These are phyloP conservation scores for Kuraishia hungarica DNA, from an alignment of 805 yeast species.

Conservation along the genomic window DNA sequence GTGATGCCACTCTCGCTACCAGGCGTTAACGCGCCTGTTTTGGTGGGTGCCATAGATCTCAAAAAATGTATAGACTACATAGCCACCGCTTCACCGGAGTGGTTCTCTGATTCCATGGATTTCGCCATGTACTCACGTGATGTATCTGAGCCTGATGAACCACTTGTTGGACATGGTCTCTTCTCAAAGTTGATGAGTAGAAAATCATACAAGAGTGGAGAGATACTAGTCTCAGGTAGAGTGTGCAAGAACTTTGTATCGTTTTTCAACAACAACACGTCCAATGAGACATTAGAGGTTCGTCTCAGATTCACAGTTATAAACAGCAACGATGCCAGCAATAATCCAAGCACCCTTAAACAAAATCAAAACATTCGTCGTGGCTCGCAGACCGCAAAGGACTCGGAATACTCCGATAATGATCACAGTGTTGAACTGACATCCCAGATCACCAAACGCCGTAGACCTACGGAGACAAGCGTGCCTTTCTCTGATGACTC, in stretches of 20 bases:
- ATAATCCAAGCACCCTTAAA: conserved; percentile 8
- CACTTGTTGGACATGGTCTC: conserved; percentile 38
- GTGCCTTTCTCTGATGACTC: neutral
- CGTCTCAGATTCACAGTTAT: conserved; percentile 37
- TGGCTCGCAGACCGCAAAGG: neutral
- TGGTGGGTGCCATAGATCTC: conserved; percentile 32
- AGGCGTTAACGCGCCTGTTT: conserved; percentile 32
- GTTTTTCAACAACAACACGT: conserved; percentile 21
- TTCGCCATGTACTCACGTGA: conserved; percentile 38
- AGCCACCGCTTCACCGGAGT: conserved; percentile 37
- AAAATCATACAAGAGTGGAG: conserved; percentile 7
- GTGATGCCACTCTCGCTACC: conserved; percentile 28
- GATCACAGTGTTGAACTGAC: neutral
- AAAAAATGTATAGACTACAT: conserved; percentile 36
- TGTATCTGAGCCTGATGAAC: conserved; percentile 42
- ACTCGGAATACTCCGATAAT: neutral
- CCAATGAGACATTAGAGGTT: conserved; percentile 48
- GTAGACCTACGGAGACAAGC: neutral
- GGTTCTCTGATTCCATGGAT: conserved; percentile 30
- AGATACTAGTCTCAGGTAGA: conserved; percentile 41
- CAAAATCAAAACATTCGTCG: neutral
- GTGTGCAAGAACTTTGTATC: conserved; percentile 51
- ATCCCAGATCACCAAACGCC: conserved; percentile 2
- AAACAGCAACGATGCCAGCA: conserved; percentile 7
- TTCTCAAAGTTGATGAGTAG: conserved; percentile 22